phyloP scores from a whole-genome alignment of 2,329 filamentous ascomycete species.

The Epichloe bromicola region DNA sequence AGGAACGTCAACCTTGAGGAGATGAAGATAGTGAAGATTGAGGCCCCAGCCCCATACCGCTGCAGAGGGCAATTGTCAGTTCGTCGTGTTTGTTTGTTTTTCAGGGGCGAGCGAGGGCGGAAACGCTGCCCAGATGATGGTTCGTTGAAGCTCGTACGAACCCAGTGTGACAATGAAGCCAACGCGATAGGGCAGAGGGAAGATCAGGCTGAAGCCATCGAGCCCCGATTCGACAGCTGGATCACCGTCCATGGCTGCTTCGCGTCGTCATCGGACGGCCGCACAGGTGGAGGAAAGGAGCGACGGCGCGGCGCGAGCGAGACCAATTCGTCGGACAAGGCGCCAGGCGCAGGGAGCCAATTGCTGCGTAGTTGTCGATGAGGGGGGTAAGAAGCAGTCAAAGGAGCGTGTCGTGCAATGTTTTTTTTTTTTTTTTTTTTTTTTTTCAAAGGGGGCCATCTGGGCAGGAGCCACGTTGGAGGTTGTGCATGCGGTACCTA shows the following conservation, averaged over 20 bases:
- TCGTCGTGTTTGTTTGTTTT: background rate
- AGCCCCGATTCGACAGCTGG: slow-evolving; percentile 56
- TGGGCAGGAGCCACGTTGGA: background rate
- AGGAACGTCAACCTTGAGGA: slow-evolving; percentile 75
- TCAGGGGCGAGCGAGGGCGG: background rate
- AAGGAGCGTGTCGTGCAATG: background rate
- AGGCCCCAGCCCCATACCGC: slow-evolving; percentile 91
- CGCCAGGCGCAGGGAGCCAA: background rate
- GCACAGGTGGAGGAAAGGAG: background rate
- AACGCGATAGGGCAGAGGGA: slow-evolving; percentile 82
- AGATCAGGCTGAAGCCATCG: slow-evolving; percentile 74
- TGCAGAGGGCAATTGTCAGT: slow-evolving; percentile 23
- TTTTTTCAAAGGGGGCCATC: background rate
- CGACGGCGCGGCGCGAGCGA: background rate
- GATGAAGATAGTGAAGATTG: slow-evolving; percentile 77
- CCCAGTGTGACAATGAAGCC: slow-evolving; percentile 76
- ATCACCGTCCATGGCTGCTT: slow-evolving; percentile 54
- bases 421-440: background rate
- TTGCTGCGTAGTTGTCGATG: too few relatives aligned
- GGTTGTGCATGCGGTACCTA: too few relatives aligned
- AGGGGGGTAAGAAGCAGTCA: background rate
- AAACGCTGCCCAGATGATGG: background rate
- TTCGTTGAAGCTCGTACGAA: slow-evolving; percentile 29
- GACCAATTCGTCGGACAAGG: background rate
- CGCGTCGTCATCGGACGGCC: slow-evolving; percentile 4